Base-by-base conservation (phyloP, 2,329 filamentous ascomycete species). In the Paecilomyces variotii region DNA sequence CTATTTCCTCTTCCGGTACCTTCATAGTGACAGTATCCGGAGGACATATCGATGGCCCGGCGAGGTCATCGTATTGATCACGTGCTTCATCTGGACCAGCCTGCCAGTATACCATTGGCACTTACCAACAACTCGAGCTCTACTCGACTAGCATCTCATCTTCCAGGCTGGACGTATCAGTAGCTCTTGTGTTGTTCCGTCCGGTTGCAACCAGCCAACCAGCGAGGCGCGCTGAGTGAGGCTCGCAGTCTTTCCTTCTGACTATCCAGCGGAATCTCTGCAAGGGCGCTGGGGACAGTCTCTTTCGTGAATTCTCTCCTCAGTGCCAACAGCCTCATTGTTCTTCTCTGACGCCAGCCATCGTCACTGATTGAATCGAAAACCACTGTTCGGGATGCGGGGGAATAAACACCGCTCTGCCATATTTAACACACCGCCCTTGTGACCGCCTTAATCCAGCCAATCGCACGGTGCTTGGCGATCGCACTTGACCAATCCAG, bases 281-380 rank as follows among this genome's bases (percentile, higher is more conserved):
- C n/a, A 45, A 7, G 5, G 14, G 19, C 39, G 19, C 39, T 24
- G 39, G 4, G 39, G 39, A 45, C 19, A 6, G 19, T 6, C 5
- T 45, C n/a, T 2, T 45, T 9, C 5, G 7, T 19, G n/a, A n/a
- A 24, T 24, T 45, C 9, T 32, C 7, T 9, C n/a, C 19, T 19
- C 19, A 19, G 19, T 19, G 19, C 19, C 19, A 19, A 19, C 19
- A 19, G 19, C 19, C 19, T 19, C 19, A 19, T 19, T 19, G 19
- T 19, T 19, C 19, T 19, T 19, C 19, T 19, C 50, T 52, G 50
- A 52, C 50, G 50, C 50, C 50, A 14, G 30, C 28, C 1, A 54
- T 65, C 34, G 26, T 67, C 14, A 26, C 59, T 3, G 62, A 62
- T 52, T 19, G 65, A 68, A 27, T 64, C 63, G 27, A 26, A n/a